Evolutionary conservation across 768 basidiomycete species (phyloP).

Genomic region (Termitomyces sp.): DNA sequence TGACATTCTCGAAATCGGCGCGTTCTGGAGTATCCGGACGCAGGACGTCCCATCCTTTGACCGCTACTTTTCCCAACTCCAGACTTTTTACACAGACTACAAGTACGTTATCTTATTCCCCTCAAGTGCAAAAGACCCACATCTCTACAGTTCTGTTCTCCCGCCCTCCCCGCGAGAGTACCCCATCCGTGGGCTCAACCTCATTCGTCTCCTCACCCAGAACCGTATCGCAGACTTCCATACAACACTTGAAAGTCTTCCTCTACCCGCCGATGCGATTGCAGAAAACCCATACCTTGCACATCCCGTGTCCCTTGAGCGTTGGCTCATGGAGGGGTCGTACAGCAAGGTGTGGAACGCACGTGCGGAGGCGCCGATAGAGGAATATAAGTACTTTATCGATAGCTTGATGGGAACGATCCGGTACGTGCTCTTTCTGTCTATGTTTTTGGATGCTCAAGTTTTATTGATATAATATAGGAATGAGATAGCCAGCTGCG

Average conservation of each 20-base stretch:
- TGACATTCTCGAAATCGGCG: conserved; percentile 94
- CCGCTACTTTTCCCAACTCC: conserved; percentile 90
- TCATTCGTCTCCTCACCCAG: conserved; percentile 91
- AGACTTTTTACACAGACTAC: conserved; percentile 87
- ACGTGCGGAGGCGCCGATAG: conserved; percentile 85
- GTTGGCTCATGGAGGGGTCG: conserved; percentile 98
- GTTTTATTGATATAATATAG: conserved; percentile 37
- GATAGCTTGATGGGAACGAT: conserved; percentile 94
- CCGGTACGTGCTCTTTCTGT: conserved; percentile 47
- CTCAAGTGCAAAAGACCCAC: not conserved
- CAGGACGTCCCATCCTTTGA: conserved; percentile 92
- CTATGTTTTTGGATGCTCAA: not conserved
- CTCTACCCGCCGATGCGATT: conserved; percentile 64
- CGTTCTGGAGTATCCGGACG: conserved; percentile 88
- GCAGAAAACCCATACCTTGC: conserved; percentile 70
- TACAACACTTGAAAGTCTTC: conserved; percentile 90
- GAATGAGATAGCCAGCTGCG: conserved; percentile 96
- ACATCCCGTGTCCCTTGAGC: conserved; percentile 89
- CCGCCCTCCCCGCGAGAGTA: conserved; percentile 86
- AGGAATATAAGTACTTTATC: conserved; percentile 94
- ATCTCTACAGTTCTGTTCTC: conserved; percentile 55
- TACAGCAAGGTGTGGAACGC: conserved; percentile 99
- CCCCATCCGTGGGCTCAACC: conserved; percentile 87
- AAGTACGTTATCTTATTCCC: conserved; percentile 40
- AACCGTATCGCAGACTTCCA: conserved; percentile 98